Base-by-base conservation (phyloP, 768 basidiomycete species). In the Pulveroboletus sp. region DNA sequence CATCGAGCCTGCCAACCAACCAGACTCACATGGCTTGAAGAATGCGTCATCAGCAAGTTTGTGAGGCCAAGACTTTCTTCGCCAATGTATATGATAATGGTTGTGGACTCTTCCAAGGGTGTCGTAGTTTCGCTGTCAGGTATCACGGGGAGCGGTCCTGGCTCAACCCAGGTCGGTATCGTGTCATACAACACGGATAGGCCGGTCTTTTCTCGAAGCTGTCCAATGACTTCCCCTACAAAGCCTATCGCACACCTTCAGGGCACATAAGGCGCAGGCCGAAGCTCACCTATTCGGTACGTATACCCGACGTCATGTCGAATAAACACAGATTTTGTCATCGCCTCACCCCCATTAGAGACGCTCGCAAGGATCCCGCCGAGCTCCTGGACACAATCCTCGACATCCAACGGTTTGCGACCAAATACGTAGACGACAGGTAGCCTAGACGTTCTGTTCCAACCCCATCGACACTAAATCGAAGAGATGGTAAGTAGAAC, bases 391-490 rank as follows among this genome's bases (percentile, higher is more conserved):
- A 75, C 70, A 53, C 83, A 86, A 50, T 73, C 63, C 4, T 73
- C 66, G 1, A 80, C 64, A 53, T 91, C 81, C 31, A 96, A 67
- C 0, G 69, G 55, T 50, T 83, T 82, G 58, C 85, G 83, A 0
- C 92, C 92, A 61, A 97, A 93, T 32, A 97, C 82, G 65, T 95
- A 97, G 30, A 93, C 79, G 3, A 93, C 88, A 0, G 94, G 93
- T 0, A 97, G 68, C 14, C 93, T 81, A 21, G 88, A 89, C 10
- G 89, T 88, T 56, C 94, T 96, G 50, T 32, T 17, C 33, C 35
- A 28, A 1, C 28, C n/a, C 44, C 41, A 36, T 62, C 43, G 39
- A 36, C 8, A 21, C 24, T 14, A 1, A 11, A 37, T 24, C 3
- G 17, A 24, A 18, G 3, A 18, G 5, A 9, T 5, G 12, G 9